Percentiles rank a stretch among this genome's conserved stretches.
These are phyloP conservation scores for Entomortierella lignicola DNA, from an alignment of 192 early-diverging fungal genomes.

Conservation along the genomic window DNA sequence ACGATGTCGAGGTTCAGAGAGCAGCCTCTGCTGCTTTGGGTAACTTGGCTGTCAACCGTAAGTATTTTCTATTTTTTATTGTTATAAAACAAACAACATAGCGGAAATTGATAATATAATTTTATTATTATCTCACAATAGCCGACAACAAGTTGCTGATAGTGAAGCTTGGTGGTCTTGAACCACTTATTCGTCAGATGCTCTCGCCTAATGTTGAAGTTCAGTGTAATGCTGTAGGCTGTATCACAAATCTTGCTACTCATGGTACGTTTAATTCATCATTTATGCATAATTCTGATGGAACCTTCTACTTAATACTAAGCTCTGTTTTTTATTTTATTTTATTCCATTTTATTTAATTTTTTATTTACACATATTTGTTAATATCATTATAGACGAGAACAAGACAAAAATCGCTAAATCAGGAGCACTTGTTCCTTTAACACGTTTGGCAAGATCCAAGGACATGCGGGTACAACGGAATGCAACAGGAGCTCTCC, in stretches of 20 bases:
- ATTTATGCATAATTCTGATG: not conserved
- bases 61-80: conserved; percentile 16
- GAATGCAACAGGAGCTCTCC: conserved; percentile 89
- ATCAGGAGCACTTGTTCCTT: conserved; percentile 79
- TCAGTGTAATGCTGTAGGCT: conserved; percentile 95
- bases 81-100: no score
- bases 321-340: conserved; percentile 2
- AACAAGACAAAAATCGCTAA: conserved; percentile 92
- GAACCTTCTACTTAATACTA: no score
- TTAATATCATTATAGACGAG: conserved; percentile 65
- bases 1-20: conserved; percentile 87
- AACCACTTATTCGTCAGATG: conserved; percentile 90
- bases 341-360: not conserved
- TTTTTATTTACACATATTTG: no score
- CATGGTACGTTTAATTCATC: conserved; percentile 60
- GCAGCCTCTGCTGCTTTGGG: conserved; percentile 89
- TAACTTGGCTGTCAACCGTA: conserved; percentile 88
- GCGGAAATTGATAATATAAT: not conserved
- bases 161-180: conserved; percentile 85
- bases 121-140: conserved; percentile 26
- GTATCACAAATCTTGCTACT: conserved; percentile 93
- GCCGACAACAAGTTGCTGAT: conserved; percentile 88
- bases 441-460: conserved; percentile 81
- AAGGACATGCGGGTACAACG: conserved; percentile 88
- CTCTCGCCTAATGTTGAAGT: conserved; percentile 86